Evolutionary conservation across 1,139 yeast species (phyloP).

Genomic region (Dujonia santamariae): DNA sequence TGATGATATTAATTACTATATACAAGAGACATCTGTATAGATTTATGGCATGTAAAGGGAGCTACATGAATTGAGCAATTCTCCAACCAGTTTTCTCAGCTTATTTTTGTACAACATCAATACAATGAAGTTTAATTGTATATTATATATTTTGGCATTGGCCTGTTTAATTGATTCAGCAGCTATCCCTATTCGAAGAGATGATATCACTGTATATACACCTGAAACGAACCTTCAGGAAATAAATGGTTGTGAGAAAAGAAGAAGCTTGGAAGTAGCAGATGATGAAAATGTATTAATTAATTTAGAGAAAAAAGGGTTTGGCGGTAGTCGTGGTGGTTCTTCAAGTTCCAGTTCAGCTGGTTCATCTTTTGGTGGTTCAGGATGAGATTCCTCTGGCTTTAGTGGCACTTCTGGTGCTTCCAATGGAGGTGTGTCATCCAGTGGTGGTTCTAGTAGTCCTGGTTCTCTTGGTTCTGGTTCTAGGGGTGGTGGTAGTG

Average conservation of each 20-base stretch:
- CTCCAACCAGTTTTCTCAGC: no score
- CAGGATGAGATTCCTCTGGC: conserved; percentile 6
- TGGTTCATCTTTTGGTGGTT: conserved; percentile 7
- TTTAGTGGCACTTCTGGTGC: conserved; percentile 6
- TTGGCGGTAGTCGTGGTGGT: conserved; percentile 5
- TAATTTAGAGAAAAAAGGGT: background rate
- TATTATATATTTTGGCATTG: no score
- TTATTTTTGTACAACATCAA: no score
- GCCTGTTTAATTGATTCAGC: background rate
- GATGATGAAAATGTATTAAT: background rate
- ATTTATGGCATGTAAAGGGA: no score
- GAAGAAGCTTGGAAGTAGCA: no score
- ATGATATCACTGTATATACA: background rate
- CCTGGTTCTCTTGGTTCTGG: conserved; percentile 1
- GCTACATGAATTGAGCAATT: no score
- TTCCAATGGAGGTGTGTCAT: conserved; percentile 6
- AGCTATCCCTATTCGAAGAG: background rate
- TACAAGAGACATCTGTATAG: no score
- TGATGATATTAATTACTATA: no score
- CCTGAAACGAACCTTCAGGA: background rate
- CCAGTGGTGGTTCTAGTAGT: conserved; percentile 6
- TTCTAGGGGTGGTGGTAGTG: conserved; percentile 1
- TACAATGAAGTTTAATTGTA: no score
- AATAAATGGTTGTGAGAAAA: background rate
- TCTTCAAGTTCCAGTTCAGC: conserved; percentile 7